Percentiles rank a stretch among this genome's conserved stretches.
These are phyloP conservation scores for Apiospora arundinis DNA, from an alignment of 2,329 filamentous ascomycete species.

Conservation along the genomic window DNA sequence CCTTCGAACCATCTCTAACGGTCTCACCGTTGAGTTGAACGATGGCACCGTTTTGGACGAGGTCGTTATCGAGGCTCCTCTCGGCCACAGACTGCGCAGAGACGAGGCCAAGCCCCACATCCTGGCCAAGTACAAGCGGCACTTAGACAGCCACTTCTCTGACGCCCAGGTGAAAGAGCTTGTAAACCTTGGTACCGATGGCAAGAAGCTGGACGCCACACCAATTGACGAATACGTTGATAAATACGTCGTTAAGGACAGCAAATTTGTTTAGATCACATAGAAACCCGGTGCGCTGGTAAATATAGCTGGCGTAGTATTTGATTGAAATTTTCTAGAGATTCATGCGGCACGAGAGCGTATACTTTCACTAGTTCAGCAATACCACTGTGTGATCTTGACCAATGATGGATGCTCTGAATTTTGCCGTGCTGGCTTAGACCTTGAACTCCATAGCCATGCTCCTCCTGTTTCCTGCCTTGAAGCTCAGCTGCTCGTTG, in stretches of 20 bases:
- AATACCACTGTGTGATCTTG: background rate
- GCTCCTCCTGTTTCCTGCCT: conserved; percentile 10
- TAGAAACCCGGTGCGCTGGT: background rate
- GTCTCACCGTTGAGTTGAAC: conserved; percentile 91
- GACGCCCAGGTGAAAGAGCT: conserved; percentile 81
- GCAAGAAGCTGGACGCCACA: conserved; percentile 77
- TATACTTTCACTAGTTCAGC: background rate
- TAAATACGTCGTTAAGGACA: conserved; percentile 63
- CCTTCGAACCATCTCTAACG: conserved; percentile 97
- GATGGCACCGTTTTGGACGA: conserved; percentile 92
- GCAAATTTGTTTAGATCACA: conserved; percentile 57
- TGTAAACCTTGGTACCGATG: conserved; percentile 78
- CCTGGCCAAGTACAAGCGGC: conserved; percentile 91
- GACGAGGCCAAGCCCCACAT: conserved; percentile 99
- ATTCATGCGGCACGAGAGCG: background rate
- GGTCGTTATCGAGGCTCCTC: conserved; percentile 89
- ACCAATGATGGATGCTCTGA: background rate
- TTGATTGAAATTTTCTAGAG: background rate
- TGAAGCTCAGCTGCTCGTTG: conserved; percentile 20
- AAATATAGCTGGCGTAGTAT: background rate
- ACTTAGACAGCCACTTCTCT: conserved; percentile 83
- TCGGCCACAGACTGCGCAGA: conserved; percentile 88
- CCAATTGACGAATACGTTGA: conserved; percentile 94
- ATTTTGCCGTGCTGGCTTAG: background rate
- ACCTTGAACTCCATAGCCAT: conserved; percentile 12